Evolutionary conservation across 208 protist genomes (phyloP).

Genomic region (Acanthamoeba royreba): DNA sequence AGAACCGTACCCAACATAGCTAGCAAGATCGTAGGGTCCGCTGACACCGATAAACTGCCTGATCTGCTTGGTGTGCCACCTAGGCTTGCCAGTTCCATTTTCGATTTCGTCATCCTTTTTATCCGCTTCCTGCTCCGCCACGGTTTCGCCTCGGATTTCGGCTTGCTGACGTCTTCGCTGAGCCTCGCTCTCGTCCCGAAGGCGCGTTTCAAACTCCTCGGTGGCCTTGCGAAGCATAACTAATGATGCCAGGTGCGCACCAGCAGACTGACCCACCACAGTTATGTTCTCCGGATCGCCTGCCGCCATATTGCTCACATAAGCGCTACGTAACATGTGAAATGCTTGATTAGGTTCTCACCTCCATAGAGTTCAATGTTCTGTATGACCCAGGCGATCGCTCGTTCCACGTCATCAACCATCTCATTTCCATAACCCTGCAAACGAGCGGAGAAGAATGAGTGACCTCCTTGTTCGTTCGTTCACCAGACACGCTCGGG

Average conservation of each 20-base stretch:
- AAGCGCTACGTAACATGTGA: neutral
- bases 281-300: constrained; percentile 1
- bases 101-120: neutral
- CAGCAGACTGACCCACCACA: constrained; percentile 12
- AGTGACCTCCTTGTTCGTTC: too few species aligned
- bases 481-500: too few species aligned
- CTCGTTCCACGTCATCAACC: neutral
- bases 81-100: neutral
- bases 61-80: neutral
- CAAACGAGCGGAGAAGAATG: too few species aligned
- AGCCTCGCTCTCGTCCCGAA: neutral
- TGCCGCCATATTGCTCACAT: neutral
- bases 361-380: neutral
- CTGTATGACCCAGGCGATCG: neutral
- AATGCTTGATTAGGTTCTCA: neutral
- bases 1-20: neutral
- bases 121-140: neutral
- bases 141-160: neutral
- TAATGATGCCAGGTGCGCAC: neutral
- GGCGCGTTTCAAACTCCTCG: neutral
- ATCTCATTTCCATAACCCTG: constrained; percentile 1
- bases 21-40: constrained; percentile 13
- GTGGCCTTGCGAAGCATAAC: neutral
- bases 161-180: neutral
- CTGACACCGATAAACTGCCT: neutral